A percentile compares a stretch with the other conserved stretches of the same genome.
phyloP scores from a whole-genome alignment of 495 filamentous ascomycete genomes.

The Talaromyces adpressus region DNA sequence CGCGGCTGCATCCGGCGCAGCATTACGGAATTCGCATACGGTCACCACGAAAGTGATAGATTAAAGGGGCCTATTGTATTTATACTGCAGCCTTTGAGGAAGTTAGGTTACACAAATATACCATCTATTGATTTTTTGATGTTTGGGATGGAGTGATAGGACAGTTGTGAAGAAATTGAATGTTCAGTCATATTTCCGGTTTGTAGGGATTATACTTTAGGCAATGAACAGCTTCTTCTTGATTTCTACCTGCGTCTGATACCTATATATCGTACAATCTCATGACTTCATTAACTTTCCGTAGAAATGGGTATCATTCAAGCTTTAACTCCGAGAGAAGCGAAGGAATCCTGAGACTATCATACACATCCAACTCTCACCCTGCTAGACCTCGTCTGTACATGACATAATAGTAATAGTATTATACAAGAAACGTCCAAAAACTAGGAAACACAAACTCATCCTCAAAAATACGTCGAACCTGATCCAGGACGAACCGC shows the following conservation, averaged over 20 bases:
- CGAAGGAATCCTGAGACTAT: background rate
- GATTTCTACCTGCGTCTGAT: background rate
- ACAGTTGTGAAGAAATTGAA: slow-evolving; percentile 18
- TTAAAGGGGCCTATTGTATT: background rate
- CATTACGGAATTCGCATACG: background rate
- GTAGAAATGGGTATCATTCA: background rate
- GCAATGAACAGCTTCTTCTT: background rate
- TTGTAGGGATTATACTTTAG: slow-evolving; percentile 11
- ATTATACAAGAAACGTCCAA: slow-evolving; percentile 75
- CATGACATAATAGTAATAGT: background rate
- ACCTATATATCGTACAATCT: background rate
- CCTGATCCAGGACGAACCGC: slow-evolving; percentile 93
- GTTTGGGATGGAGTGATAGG: background rate
- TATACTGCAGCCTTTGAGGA: background rate
- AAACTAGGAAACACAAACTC: slow-evolving; percentile 97
- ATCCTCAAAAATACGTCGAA: slow-evolving; percentile 93
- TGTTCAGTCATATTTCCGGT: slow-evolving; percentile 29
- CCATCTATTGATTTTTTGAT: background rate
- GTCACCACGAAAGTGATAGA: background rate
- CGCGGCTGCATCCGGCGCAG: background rate
- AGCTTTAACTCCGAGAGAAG: background rate
- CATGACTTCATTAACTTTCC: background rate
- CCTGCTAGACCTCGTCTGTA: background rate
- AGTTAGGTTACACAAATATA: background rate
- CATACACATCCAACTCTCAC: background rate